Evolutionary conservation across 306 rosid genomes (phyloP).

Genomic region (Cucumis cinereus): DNA sequence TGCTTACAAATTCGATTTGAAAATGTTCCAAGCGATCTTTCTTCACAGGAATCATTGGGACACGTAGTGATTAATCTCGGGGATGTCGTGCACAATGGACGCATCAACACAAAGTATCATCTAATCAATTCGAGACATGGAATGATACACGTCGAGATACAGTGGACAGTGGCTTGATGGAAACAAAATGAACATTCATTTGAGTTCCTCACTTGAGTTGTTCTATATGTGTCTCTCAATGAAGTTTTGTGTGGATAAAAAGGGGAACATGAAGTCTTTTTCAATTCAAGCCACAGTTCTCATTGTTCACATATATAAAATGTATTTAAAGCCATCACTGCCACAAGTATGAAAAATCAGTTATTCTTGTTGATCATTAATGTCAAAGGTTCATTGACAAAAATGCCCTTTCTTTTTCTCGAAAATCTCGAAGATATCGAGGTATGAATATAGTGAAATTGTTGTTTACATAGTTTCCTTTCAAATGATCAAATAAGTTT

Average conservation of each 20-base stretch:
- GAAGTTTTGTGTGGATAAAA: neutral
- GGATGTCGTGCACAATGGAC: slow-evolving; percentile 70
- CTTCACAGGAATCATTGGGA: slow-evolving; percentile 56
- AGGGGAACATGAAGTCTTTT: neutral
- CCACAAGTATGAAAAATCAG: neutral
- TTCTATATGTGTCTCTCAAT: neutral
- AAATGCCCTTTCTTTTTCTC: neutral
- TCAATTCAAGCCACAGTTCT: neutral
- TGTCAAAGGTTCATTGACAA: neutral
- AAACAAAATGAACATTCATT: neutral
- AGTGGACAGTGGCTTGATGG: slow-evolving; percentile 50
- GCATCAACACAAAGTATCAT: slow-evolving; percentile 61
- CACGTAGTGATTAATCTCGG: slow-evolving; percentile 60
- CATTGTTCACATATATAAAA: neutral
- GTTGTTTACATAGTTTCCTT: neutral
- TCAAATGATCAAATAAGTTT: neutral
- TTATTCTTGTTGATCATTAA: neutral
- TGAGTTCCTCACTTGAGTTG: neutral
- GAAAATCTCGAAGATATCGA: too few species aligned
- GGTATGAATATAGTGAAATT: neutral
- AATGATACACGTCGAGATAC: slow-evolving; percentile 55
- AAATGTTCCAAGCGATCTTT: neutral
- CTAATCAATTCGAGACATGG: slow-evolving; percentile 74
- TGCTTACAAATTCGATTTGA: neutral
- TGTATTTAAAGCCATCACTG: neutral